Evolutionary conservation across 1,139 yeast genomes (phyloP), one percentile per base, ranked within the genome.

Genomic region (Kodamaea sp.): DNA sequence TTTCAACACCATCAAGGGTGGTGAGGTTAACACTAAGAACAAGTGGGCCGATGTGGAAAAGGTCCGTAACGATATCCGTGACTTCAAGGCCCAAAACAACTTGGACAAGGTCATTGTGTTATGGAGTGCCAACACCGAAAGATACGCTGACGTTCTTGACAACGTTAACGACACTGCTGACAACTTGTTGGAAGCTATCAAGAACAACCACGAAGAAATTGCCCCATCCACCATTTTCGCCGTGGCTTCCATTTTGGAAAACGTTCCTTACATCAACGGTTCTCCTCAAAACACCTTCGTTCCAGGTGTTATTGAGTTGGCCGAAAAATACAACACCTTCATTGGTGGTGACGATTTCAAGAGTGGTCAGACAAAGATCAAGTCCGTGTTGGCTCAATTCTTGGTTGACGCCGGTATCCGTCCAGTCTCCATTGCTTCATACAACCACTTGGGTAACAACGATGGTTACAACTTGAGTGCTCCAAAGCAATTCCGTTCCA

Each of bases 301-400:
- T 41, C 97, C 97, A 26, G 97, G 97, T 50, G 86, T 85, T 44
- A 76, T 90, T 57, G 92, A 88, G 62, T 77, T 90, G 52, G 95
- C 97, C 34, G 96, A 89, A 66, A 61, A 74, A 57, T 62, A 86
- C 63, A 66, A 76, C 46, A 68, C 87, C 23, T 87, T 84, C 60
- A 88, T 90, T 56, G 97, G 96, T 42, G 97, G 97, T 55, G 97
- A 90, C 63, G 97, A 90, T 66, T 90, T 90, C 77, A 90, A 90
- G 74, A 80, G 92, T 54, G 97, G 97, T 42, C 97, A 90, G 72
- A 90, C 97, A 47, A 90, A 90, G 69, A 69, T 90, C 57, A 90
- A 90, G 71, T 88, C 96, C 15, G 97, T 90, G 16, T 75, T 90
- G 63, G 96, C 97, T 15, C 97, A 90, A 70, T 90, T 83, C 63